Evolutionary conservation across 177 flowering plant species (phyloP), one percentile per base, ranked within the genome.

Genomic region (Tripterygium wilfordii): DNA sequence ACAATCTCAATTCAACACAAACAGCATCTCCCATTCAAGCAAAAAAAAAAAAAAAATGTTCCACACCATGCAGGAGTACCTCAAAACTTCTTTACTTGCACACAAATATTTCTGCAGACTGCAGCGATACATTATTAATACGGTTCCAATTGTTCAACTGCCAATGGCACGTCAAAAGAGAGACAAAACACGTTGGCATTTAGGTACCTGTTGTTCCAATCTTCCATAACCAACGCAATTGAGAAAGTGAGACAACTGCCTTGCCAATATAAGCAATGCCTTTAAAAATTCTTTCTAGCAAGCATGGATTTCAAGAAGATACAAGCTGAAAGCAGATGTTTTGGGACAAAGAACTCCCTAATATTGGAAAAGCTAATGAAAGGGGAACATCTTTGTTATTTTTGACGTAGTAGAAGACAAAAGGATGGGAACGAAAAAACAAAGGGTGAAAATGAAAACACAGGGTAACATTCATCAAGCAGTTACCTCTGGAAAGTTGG

Each of bases 401-500:
- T 42, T 35, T 21, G 14, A 33, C 32, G 4, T 9, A 20, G 51
- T 20, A 28, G 36, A 30, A 13, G 19, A 0, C 18, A 13, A 41
- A 10, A 22, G 21, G 26, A 14, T 8, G 14, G 19, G 18, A 15
- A 15, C n/a, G 36, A 25, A 25, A 53, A 21, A 36, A 23, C 4
- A 5, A 41, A 51, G 27, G 3, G 15, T 7, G 13, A 57, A 30
- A 31, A 16, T 22, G 24, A 18, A 33, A 40, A 38, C 8, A 40
- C 7, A 35, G 14, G 15, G 16, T 8, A 41, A 41, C 5, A 20
- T 48, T 10, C 66, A 48, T 58, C 63, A 62, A 64, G 67, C 65
- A 52, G 54, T 76, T 77, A 77, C 83, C 85, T 79, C 60, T 10
- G 69, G 56, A 31, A 28, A 23, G 28, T 37, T 28, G 42, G 35